Conservation (phyloP, 2,329 filamentous ascomycete genomes). For the Trichoderma cornu-damae region DNA sequence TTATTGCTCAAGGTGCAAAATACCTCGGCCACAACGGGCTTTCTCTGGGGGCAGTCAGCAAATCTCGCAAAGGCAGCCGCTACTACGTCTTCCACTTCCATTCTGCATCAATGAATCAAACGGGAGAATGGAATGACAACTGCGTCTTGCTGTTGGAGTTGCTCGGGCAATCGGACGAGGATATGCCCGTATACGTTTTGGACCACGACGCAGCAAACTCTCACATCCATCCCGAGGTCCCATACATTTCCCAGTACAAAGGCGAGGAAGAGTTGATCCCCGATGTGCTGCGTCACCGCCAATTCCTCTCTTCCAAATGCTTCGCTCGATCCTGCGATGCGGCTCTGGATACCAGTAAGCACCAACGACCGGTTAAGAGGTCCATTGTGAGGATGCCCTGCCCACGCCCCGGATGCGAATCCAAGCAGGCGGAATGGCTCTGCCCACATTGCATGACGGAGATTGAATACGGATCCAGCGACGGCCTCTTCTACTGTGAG, state of each 20-base stretch:
- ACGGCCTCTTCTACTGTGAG: conserved; percentile 34
- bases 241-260: conserved; percentile 3
- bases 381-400: conserved; percentile 32
- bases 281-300: neutral
- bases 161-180: neutral
- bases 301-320: conserved; percentile 1
- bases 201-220: conserved; percentile 19
- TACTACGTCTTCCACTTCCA: conserved; percentile 15
- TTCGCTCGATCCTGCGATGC: neutral
- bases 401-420: conserved; percentile 27
- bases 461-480: conserved; percentile 13
- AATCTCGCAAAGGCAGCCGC: neutral
- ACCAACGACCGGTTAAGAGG: conserved; percentile 19
- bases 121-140: conserved; percentile 7
- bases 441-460: conserved; percentile 4
- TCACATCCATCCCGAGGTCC: neutral
- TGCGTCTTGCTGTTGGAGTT: conserved; percentile 4
- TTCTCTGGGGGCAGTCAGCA: neutral
- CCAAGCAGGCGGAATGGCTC: conserved; percentile 11
- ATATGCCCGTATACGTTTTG: conserved; percentile 19
- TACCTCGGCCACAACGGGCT: conserved; percentile 22
- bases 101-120: neutral
- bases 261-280: neutral
- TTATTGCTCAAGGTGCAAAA: conserved; percentile 2
- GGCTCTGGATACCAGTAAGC: neutral